Percentiles rank a stretch among this genome's conserved stretches.
phyloP scores from a whole-genome alignment of 345 rosid species.

The Abelmoschus esculentus region DNA sequence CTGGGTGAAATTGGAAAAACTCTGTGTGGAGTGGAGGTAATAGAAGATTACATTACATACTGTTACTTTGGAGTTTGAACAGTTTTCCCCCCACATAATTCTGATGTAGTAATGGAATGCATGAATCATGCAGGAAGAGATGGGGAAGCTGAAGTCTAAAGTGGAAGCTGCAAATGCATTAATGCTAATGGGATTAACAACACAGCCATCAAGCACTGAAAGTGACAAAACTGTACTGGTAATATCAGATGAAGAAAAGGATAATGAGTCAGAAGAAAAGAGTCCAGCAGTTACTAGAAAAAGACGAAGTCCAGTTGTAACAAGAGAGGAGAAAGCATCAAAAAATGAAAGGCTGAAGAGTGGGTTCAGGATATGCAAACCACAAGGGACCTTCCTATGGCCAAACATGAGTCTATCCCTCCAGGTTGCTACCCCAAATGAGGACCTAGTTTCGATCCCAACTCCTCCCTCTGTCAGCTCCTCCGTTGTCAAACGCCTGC shows the following conservation, averaged over 20 bases:
- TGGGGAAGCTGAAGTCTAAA: slow-evolving; percentile 31
- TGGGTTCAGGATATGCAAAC: slow-evolving; percentile 81
- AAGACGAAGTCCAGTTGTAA: slow-evolving; percentile 9
- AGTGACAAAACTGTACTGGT: slow-evolving; percentile 7
- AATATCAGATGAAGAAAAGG: slow-evolving; percentile 8
- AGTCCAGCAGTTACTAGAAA: background rate
- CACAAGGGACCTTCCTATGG: slow-evolving; percentile 70
- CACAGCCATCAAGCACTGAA: slow-evolving; percentile 12
- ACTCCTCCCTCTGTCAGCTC: slow-evolving; percentile 44
- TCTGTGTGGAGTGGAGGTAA: slow-evolving; percentile 49
- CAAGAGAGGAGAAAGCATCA: slow-evolving; percentile 36
- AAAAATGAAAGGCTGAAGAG: slow-evolving; percentile 54
- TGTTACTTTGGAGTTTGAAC: background rate
- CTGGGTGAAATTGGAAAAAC: slow-evolving; percentile 41
- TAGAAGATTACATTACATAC: background rate
- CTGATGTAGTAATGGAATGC: background rate
- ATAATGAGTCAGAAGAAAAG: background rate
- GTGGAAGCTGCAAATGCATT: slow-evolving; percentile 19
- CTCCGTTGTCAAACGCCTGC: slow-evolving; percentile 8
- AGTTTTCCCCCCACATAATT: no score
- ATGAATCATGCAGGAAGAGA: slow-evolving; percentile 42
- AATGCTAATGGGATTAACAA: slow-evolving; percentile 11
- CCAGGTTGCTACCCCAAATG: slow-evolving; percentile 22
- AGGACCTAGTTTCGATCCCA: slow-evolving; percentile 25
- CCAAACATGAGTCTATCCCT: slow-evolving; percentile 39